Evolutionary conservation across 2,329 filamentous ascomycete species (phyloP).

Genomic region (Aspergillus tanneri): DNA sequence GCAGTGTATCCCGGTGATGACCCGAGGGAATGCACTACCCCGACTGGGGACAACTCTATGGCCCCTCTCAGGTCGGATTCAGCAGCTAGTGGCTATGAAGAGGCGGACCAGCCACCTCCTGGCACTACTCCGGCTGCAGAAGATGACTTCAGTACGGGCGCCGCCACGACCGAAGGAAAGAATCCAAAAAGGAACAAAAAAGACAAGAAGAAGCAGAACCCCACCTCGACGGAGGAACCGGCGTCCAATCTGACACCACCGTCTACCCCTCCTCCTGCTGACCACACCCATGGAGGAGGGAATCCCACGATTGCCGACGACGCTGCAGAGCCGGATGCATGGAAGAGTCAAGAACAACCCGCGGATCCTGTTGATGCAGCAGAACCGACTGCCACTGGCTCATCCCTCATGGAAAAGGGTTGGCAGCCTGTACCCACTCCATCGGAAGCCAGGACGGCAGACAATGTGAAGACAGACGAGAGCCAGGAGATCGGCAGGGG

Average conservation of each 20-base stretch:
- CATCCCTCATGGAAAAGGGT: conserved; percentile 8
- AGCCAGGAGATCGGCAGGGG: background rate
- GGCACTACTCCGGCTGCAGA: background rate
- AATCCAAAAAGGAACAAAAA: conserved; percentile 25
- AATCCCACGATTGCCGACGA: conserved; percentile 10
- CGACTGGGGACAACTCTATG: background rate
- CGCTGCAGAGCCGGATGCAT: conserved; percentile 9
- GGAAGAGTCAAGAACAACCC: background rate
- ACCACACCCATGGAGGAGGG: conserved; percentile 15
- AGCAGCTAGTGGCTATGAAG: background rate
- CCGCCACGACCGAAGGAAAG: conserved; percentile 8
- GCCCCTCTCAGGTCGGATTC: background rate
- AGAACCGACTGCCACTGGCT: conserved; percentile 3
- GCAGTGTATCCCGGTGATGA: background rate
- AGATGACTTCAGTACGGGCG: conserved; percentile 3
- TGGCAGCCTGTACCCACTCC: conserved; percentile 16
- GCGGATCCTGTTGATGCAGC: background rate
- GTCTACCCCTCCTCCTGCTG: conserved; percentile 36
- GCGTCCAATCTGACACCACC: conserved; percentile 38
- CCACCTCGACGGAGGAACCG: conserved; percentile 24
- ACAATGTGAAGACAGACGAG: background rate
- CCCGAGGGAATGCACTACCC: background rate
- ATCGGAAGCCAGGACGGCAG: conserved; percentile 8
- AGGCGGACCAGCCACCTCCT: background rate
- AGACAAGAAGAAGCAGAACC: conserved; percentile 35